Conservation (phyloP, 306 rosid genomes). For the Corylus heterophylla region DNA sequence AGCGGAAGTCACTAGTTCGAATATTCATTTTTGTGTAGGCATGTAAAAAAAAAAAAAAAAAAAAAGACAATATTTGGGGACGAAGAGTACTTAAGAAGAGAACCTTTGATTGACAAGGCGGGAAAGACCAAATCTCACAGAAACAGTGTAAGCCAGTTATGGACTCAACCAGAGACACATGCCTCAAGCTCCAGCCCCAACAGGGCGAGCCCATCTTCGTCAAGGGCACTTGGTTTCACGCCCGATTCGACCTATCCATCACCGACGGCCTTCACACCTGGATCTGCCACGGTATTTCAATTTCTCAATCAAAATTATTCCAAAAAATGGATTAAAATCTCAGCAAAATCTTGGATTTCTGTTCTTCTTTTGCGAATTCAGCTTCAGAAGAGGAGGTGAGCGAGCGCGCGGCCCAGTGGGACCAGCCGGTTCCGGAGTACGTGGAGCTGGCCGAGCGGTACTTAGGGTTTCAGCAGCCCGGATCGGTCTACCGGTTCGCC, state of each 20-base stretch:
- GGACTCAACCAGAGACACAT: slow-evolving; percentile 56
- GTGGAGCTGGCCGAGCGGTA: slow-evolving; percentile 62
- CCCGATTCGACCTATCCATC: slow-evolving; percentile 66
- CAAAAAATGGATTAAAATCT: background rate
- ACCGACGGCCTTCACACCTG: slow-evolving; percentile 73
- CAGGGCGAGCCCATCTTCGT: slow-evolving; percentile 52
- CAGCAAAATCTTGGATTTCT: slow-evolving; percentile 6
- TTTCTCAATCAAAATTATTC: background rate
- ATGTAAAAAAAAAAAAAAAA: too few relatives aligned
- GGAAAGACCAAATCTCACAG: background rate
- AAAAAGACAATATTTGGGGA: background rate
- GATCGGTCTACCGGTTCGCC: slow-evolving; percentile 57
- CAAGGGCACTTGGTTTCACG: slow-evolving; percentile 63
- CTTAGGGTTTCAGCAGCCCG: slow-evolving; percentile 74
- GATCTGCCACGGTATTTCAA: slow-evolving; percentile 58
- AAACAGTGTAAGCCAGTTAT: slow-evolving; percentile 3
- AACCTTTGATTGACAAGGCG: background rate
- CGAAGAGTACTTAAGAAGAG: background rate
- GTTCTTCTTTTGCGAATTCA: slow-evolving; percentile 8
- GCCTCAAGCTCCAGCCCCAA: slow-evolving; percentile 54
- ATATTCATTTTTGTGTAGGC: too few relatives aligned
- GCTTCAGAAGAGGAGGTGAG: slow-evolving; percentile 71
- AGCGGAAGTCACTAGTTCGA: too few relatives aligned
- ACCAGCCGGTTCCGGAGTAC: slow-evolving; percentile 68
- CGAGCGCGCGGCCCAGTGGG: slow-evolving; percentile 88